Base-by-base conservation (phyloP, 1,284 basidiomycete species). In the Fomitopsis schrenkii region DNA sequence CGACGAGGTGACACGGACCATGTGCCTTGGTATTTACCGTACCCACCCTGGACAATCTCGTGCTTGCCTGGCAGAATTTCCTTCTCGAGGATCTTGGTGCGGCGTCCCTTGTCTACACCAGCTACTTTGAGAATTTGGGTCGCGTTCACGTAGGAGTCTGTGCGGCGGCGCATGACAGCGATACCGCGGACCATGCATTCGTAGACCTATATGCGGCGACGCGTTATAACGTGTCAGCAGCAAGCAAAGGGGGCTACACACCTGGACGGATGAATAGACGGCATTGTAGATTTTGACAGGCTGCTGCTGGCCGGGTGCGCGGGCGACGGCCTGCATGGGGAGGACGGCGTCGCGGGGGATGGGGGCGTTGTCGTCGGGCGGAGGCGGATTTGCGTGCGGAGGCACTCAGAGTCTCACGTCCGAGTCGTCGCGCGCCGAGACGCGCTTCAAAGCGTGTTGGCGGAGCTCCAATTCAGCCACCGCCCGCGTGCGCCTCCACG, bases 61-160 rank as follows among this genome's bases (percentile, higher is more conserved):
- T 99, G 96, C 76, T 94, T 91, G 57, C 96, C 96, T 52, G 92
- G 91, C 45, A 96, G 83, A 64, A 99, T 94, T 79, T 99, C 97
- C 75, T 97, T 97, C 80, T 99, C 97, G 41, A 99, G 83, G 62
- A 98, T 98, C 84, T 98, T 98, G 26, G 97, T 98, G 48, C 97
- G 84, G 44, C 92, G 86, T 2, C 95, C 95, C 78, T 99, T 99
- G 77, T 97, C 95, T 63, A 99, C 91, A 46, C 97, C 97, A 8
- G 97, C 97, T 46, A 99, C 96, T 77, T 99, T 99, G 71, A 99
- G 87, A 65, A 99, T 98, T 77, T 99, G 97, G 6, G 97, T 99
- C 66, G 97, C 97, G 79, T 99, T 99, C 68, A 94, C 93, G 76
- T 85, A 98, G 68, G 93, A 95, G 78, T 99, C 97, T 54, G 87